Evolutionary conservation across 2,329 filamentous ascomycete species (phyloP).

Genomic region (Colletotrichum lini): DNA sequence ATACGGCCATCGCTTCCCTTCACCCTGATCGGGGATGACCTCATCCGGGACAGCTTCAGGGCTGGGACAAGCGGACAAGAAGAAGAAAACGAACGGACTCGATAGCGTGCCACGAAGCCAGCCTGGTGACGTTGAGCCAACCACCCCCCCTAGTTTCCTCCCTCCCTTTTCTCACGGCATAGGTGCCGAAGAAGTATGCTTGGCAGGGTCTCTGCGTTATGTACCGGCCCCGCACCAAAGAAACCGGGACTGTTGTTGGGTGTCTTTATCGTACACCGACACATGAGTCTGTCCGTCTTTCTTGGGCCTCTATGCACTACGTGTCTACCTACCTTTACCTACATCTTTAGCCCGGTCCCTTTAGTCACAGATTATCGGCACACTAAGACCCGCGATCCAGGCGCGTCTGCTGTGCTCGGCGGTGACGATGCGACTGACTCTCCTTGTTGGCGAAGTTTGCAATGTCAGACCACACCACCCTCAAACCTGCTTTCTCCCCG

Average conservation of each 20-base stretch:
- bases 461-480: background rate
- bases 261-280: background rate
- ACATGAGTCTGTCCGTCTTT: background rate
- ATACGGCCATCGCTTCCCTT: constrained; percentile 7
- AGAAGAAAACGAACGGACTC: constrained; percentile 1
- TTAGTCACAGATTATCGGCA: constrained; percentile 16
- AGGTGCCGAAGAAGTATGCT: constrained; percentile 24
- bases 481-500: constrained; percentile 39
- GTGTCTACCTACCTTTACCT: background rate
- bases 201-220: constrained; percentile 33
- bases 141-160: constrained; percentile 22
- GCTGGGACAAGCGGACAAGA: background rate
- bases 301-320: background rate
- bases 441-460: constrained; percentile 15
- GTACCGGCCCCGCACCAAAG: constrained; percentile 18
- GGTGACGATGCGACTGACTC: constrained; percentile 34
- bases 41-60: constrained; percentile 25
- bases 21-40: constrained; percentile 29
- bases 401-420: constrained; percentile 28
- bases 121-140: constrained; percentile 34
- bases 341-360: background rate
- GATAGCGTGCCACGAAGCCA: constrained; percentile 33
- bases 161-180: background rate
- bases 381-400: constrained; percentile 13
- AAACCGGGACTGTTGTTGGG: constrained; percentile 11